Evolutionary conservation across 108 stramenopile species (phyloP), one percentile per base, ranked within the genome.

Genomic region (Skeletonema menzelii): DNA sequence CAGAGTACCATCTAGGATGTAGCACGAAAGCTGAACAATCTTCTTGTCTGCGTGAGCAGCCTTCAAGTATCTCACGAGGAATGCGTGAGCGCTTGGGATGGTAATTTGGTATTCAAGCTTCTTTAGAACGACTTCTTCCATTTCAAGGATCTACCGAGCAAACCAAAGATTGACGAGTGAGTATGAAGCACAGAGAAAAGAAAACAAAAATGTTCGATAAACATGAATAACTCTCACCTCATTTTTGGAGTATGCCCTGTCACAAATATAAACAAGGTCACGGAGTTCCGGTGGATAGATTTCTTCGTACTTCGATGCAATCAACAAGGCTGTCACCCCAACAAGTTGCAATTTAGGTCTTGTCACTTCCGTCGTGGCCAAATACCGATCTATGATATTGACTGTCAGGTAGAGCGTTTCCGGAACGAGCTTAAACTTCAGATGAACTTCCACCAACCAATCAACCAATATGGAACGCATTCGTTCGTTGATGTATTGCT

Each of bases 231-330:
- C 19, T 53, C 78, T 57, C 31, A 93, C 86, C 38, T 95, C 91
- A 13, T 96, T 72, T 68, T 84, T 79, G 28, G 90, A 96, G 86
- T 99, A 99, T 20, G 97, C 97, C 53, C 87, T 71, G 80, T 98
- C 97, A 27, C 95, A 96, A 69, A 99, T 97, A 84, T 96, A 99
- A 24, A 99, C 99, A 32, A 97, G 94, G 62, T 99, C 99, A 32
- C 88, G 82, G 30, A 96, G 85, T 80, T 98, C 96, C 10, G 98
- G 98, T 10, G 99, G 97, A 82, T 98, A 98, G 69, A 99, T 97
- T 85, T 99, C 99, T 80, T 99, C 99, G 82, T 99, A 99, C 84
- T 99, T 99, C 65, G 94, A 95, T 27, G 98, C 98, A 63, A 99
- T 85, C 59, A 98, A 86, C 59, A 99, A 85, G 20, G 97, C 90